These are phyloP conservation scores for Malus asiatica DNA, from an alignment of 306 rosid genomes.

Conservation along the genomic window DNA sequence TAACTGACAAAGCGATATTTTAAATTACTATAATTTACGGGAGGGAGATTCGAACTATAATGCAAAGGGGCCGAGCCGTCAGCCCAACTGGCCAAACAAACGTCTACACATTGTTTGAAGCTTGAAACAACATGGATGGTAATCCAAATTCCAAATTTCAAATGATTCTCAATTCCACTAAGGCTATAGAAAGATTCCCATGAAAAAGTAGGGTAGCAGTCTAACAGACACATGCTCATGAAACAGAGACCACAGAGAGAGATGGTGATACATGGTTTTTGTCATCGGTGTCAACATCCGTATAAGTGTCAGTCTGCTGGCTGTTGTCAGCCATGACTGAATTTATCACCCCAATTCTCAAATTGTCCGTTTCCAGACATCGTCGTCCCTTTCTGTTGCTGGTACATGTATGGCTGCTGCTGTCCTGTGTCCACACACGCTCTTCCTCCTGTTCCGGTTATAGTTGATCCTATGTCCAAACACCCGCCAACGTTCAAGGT, in stretches of 20 bases:
- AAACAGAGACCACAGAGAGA: neutral
- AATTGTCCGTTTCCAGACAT: slow-evolving; percentile 53
- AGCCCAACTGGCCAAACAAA: no score
- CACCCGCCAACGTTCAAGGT: no score
- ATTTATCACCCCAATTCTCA: slow-evolving; percentile 61
- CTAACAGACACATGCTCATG: neutral
- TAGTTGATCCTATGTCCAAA: no score
- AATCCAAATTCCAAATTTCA: neutral
- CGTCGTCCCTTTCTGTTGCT: slow-evolving; percentile 33
- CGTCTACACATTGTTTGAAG: neutral
- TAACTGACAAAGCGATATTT: no score
- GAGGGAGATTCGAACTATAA: no score
- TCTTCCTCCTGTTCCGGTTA: slow-evolving; percentile 19
- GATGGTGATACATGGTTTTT: slow-evolving; percentile 30
- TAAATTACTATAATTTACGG: neutral
- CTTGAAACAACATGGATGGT: neutral
- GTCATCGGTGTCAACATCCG: slow-evolving; percentile 64
- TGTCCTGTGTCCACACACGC: slow-evolving; percentile 39
- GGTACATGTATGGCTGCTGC: slow-evolving; percentile 29
- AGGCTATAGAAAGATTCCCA: neutral
- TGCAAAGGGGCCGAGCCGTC: no score
- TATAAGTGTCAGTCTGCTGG: slow-evolving; percentile 65
- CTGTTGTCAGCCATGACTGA: slow-evolving; percentile 60
- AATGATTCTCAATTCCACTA: neutral
- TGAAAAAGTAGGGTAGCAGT: neutral